Conservation (phyloP, 805 yeast species). For the Myxozyma neglecta region DNA sequence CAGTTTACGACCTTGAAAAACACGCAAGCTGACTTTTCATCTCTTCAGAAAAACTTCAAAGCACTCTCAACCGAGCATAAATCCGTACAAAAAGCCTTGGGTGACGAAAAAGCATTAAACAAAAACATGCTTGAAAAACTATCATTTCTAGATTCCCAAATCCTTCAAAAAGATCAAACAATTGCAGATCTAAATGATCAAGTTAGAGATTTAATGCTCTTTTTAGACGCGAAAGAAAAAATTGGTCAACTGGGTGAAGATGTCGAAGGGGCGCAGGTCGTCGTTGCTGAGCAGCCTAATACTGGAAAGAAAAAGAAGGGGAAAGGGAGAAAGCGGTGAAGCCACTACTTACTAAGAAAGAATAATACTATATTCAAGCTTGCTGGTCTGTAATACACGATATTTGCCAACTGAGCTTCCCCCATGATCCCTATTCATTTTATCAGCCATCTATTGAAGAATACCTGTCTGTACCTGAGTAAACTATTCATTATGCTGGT, state of each 20-base stretch:
- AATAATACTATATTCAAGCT: no score
- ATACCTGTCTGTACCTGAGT: no score
- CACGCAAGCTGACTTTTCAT: no score
- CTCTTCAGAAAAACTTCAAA: constrained; percentile 21
- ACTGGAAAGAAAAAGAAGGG: no score
- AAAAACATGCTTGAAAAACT: constrained; percentile 46
- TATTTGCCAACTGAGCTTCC: no score
- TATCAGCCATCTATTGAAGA: no score
- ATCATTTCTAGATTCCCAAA: constrained; percentile 40
- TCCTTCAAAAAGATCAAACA: constrained; percentile 31
- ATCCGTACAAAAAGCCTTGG: constrained; percentile 42
- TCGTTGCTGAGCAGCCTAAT: constrained; percentile 47
- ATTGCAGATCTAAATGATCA: constrained; percentile 41
- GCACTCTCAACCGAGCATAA: constrained; percentile 34
- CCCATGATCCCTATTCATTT: no score
- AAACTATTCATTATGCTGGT: no score
- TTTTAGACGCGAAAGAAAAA: constrained; percentile 68
- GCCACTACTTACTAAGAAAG: no score
- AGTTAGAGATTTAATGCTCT: constrained; percentile 71
- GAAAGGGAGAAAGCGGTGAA: no score
- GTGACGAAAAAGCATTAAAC: constrained; percentile 52
- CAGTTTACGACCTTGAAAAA: no score
- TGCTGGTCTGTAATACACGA: no score
- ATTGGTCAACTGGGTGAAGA: constrained; percentile 70
- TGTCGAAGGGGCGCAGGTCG: constrained; percentile 59